These are phyloP conservation scores for Podospora didyma DNA, from an alignment of 495 filamentous ascomycete species.

Conservation along the genomic window DNA sequence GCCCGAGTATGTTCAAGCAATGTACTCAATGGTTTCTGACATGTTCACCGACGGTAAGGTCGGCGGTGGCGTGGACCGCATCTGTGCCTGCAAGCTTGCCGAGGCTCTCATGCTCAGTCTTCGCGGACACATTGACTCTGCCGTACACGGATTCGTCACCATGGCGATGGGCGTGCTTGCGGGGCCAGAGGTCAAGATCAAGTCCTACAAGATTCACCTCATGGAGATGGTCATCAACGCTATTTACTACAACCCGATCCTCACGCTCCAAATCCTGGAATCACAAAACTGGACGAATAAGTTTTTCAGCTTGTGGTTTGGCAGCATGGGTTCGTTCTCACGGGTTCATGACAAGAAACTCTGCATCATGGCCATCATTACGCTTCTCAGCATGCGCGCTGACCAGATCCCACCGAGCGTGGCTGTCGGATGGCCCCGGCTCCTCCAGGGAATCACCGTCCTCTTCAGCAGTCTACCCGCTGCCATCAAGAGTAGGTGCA, in stretches of 20 bases:
- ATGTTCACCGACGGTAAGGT: slow-evolving; percentile 77
- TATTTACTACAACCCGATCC: slow-evolving; percentile 89
- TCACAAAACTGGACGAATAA: slow-evolving; percentile 96
- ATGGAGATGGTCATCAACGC: slow-evolving; percentile 99
- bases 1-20: slow-evolving; percentile 77
- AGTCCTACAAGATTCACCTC: slow-evolving; percentile 88
- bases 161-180: slow-evolving; percentile 82
- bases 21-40: slow-evolving; percentile 76
- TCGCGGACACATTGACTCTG: slow-evolving; percentile 82
- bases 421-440: slow-evolving; percentile 92
- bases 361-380: slow-evolving; percentile 86
- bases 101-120: slow-evolving; percentile 96
- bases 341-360: slow-evolving; percentile 98
- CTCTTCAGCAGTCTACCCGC: slow-evolving; percentile 89
- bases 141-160: slow-evolving; percentile 79
- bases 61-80: slow-evolving; percentile 80
- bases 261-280: slow-evolving; percentile 81
- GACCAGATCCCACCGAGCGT: slow-evolving; percentile 82
- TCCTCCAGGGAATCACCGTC: slow-evolving; percentile 84
- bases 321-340: slow-evolving; percentile 88
- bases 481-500: slow-evolving; percentile 71
- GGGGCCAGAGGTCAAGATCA: slow-evolving; percentile 67
- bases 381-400: slow-evolving; percentile 70
- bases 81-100: slow-evolving; percentile 98
- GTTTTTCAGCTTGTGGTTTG: slow-evolving; percentile 98